Base-by-base conservation (phyloP, 2,329 filamentous ascomycete genomes). In the Colletotrichum sp. region DNA sequence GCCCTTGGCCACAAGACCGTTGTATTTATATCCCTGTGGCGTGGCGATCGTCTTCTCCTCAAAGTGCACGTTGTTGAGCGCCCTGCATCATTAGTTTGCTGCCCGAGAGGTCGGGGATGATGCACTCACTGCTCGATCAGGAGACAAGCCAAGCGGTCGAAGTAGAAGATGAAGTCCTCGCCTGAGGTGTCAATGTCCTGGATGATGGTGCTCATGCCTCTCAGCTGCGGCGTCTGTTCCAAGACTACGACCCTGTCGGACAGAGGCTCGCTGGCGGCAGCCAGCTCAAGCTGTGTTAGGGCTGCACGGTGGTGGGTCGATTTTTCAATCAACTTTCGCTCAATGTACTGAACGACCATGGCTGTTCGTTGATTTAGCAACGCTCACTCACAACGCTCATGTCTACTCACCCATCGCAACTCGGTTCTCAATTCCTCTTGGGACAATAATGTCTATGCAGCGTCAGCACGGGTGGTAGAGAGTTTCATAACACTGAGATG, bases 141-240 rank as follows among this genome's bases (percentile, higher is more conserved):
- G 68, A 98, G 88, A n/a, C 94, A 92, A 3, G 95, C 92, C 48
- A 99, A 88, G 48, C 97, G 92, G 84, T 99, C 96, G 84, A 99
- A 98, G 85, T 99, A 99, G 85, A 99, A 99, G 77, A 98, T 95
- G 83, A 98, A 99, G 80, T 99, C 96, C 82, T 98, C 96, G 57
- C 95, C 91, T 8, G 90, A 88, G 0, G 95, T 96, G 64, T 93
- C 90, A 21, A 94, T 93, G 80, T 97, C 91, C 81, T 98, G 94
- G 55, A 99, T 91, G 72, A 98, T 94, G 0, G 96, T 98, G 83
- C 95, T 96, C 91, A 99, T 98, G 63, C 93, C 96, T 72, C 89
- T 90, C 71, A 98, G 89, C 84, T 99, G 97, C 10, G 93, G 91
- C 2, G 94, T 98, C 77, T 94, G 90, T 59, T 93, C 89, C 72